Evolutionary conservation across 1,284 basidiomycete species (phyloP), one percentile per base, ranked within the genome.

Genomic region (Wallemia ichthyophaga): DNA sequence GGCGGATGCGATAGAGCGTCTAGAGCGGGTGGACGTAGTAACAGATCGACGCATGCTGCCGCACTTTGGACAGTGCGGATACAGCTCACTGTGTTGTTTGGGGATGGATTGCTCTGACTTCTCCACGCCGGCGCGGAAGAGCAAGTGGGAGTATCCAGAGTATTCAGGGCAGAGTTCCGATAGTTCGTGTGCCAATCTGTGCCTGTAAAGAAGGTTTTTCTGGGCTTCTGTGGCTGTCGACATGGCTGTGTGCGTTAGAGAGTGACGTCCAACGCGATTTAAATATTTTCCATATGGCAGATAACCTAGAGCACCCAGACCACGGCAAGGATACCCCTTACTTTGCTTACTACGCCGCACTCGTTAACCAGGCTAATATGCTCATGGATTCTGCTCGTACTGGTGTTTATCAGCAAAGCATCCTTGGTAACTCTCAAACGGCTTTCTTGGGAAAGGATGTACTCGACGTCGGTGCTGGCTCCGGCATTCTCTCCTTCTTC

Each of bases 401-500:
- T 48, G 37, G 37, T 21, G 37, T 48, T 17, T 48, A 48, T 21
- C 37, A 48, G 37, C 37, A 48, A 21, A 48, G 37, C n/a, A 48
- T 48, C 37, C 37, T 48, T 19, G 37, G 37, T 21, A 48, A 48
- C n/a, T 48, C 37, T 3, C 13, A 13, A 21, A 21, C 13, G 5
- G 11, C 37, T 11, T 48, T 48, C 37, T 17, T 48, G 37, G 37
- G 37, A 5, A 48, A 48, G 37, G 37, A 48, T 48, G 37, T 48
- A 15, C 37, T 48, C 13, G 37, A 48, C n/a, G 37, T 48, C 3
- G 37, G 37, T 11, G 37, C 37, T 3, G 37, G 37, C 5, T 48
- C 37, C n/a, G 37, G 37, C n/a, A 48, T 48, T 48, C 37, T 48
- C 37, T 48, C 37, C 37, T 48, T 48, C 37, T 48, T 48, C 37